Evolutionary conservation across 345 rosid genomes (phyloP).

Genomic region (Salix dunnii): DNA sequence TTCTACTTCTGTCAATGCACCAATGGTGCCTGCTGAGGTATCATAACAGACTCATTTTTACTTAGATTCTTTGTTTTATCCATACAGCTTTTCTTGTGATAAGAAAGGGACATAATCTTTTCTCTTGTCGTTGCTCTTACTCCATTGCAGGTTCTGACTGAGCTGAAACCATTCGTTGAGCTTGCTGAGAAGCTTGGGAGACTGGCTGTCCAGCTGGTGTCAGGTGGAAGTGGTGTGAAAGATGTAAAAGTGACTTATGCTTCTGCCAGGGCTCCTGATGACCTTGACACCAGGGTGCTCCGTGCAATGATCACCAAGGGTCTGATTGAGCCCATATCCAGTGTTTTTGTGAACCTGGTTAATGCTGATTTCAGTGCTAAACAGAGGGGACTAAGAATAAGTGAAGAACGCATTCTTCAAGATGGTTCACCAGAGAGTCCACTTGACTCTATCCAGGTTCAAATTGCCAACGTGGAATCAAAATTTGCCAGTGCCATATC

Average conservation of each 20-base stretch:
- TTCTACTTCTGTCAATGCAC: slow-evolving; percentile 33
- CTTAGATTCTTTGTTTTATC: background rate
- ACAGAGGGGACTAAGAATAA: slow-evolving; percentile 23
- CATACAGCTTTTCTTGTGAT: background rate
- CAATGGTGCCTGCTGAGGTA: slow-evolving; percentile 37
- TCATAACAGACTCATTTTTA: background rate
- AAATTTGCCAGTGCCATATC: slow-evolving; percentile 30
- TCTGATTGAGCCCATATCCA: slow-evolving; percentile 30
- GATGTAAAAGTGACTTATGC: slow-evolving; percentile 21
- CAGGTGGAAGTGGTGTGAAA: slow-evolving; percentile 29
- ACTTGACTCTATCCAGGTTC: slow-evolving; percentile 25
- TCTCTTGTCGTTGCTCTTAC: background rate
- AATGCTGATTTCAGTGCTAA: slow-evolving; percentile 33
- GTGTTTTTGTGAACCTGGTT: slow-evolving; percentile 24
- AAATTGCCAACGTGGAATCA: slow-evolving; percentile 27
- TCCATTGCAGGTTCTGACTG: slow-evolving; percentile 17
- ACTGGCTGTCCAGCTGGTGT: slow-evolving; percentile 25
- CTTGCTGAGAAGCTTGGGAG: slow-evolving; percentile 33
- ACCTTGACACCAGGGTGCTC: slow-evolving; percentile 30
- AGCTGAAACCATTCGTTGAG: slow-evolving; percentile 19
- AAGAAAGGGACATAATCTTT: background rate
- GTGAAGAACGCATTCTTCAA: slow-evolving; percentile 17
- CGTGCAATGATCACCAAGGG: slow-evolving; percentile 31
- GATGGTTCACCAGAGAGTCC: slow-evolving; percentile 31
- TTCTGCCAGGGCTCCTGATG: slow-evolving; percentile 25